Percentiles rank a stretch among this genome's conserved stretches.
These are phyloP conservation scores for Ochetophila trinervis DNA, from an alignment of 306 rosid genomes.

Conservation along the genomic window DNA sequence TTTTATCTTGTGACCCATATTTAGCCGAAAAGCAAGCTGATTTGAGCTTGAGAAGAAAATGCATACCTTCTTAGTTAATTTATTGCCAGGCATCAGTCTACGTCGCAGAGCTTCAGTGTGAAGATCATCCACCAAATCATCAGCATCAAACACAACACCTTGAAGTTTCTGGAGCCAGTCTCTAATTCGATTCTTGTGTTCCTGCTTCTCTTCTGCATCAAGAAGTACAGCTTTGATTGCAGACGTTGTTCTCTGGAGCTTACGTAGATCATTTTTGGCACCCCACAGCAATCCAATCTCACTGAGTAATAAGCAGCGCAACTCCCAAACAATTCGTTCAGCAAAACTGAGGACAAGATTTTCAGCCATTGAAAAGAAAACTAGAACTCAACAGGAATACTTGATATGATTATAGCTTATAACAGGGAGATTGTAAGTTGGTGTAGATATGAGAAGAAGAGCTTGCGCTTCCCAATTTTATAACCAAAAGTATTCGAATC, in stretches of 20 bases:
- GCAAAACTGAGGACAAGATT: background rate
- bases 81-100: background rate
- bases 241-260: background rate
- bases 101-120: background rate
- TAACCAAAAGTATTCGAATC: too few species aligned
- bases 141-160: background rate
- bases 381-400: too few species aligned
- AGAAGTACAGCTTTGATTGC: background rate
- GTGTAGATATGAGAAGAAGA: too few species aligned
- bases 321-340: background rate
- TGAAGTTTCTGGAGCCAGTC: background rate
- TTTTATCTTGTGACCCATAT: background rate
- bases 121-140: background rate
- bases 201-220: conserved; percentile 6
- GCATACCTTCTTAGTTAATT: background rate
- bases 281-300: background rate
- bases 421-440: too few species aligned
- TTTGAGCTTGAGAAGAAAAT: background rate
- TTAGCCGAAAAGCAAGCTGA: background rate
- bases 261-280: background rate
- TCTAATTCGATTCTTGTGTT: background rate
- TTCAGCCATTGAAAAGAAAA: too few species aligned
- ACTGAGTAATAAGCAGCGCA: background rate
- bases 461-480: too few species aligned
- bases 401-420: too few species aligned